Base-by-base conservation (phyloP, 1,139 yeast genomes). In the Suhomyces bribrorum region DNA sequence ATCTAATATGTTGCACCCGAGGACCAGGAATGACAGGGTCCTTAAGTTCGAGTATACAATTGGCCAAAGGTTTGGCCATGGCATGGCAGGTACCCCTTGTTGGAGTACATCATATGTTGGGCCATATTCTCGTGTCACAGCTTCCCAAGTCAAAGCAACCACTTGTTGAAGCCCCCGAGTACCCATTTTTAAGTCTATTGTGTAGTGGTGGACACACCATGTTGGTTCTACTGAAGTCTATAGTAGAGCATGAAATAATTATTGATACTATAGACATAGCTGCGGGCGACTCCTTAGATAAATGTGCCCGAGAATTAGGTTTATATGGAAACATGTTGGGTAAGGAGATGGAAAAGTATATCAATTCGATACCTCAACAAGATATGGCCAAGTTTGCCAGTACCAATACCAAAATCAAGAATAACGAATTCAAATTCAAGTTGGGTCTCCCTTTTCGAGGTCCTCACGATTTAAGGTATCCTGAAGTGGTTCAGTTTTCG, bases 1-100 rank as follows among this genome's bases (percentile, higher is more conserved):
- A 87, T 55, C 56, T 92, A 31, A 74, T 92, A 2, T 86, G 96
- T 57, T 96, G 85, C 7, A 92, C 99, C 0, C 66, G 95, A 49
- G 99, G 99, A 0, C 99, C 99, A 0, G 99, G 99, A 0, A 89
- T 94, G 97, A 77, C 83, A 12, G 97, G 97, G 0, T 84, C 95
- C 0, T 66, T 92, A 14, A 76, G 88, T 12, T 85, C 88, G 0
- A 94, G 97, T 2, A 69, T 86, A 29, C 94, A 86, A 52, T 64
- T 88, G 29, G 96, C 95, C 0, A 86, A 88, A 52, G 98, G 97
- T 0, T 64, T 92, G 13, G 68, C 90, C 0, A 67, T 85, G 0
- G 97, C 89, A 0, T 84, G 89, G 84, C 62, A 74, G 17, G 75
- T 70, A 3, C 97, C 97, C 0, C 54, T 88, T 17, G 67, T 92